Base-by-base conservation (phyloP, 2,329 filamentous ascomycete species). In the Talaromyces sp. region DNA sequence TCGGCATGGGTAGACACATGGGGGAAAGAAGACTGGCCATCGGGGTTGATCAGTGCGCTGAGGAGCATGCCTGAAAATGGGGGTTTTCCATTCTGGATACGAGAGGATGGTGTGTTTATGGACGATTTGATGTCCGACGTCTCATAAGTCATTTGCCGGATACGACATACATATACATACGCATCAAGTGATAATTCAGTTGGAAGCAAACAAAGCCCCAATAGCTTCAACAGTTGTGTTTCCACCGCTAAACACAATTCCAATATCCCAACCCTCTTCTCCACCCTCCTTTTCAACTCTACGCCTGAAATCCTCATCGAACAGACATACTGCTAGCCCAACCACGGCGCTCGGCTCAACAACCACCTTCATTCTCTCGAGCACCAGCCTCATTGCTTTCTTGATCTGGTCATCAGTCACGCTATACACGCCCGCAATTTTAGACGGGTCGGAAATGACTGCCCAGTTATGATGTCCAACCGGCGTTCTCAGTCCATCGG, bases 271-370 rank as follows among this genome's bases (percentile, higher is more conserved):
- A 0, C 90, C 91, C 13, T 84, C 80, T 57, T 85, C 81, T 0
- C 90, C 89, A 0, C 80, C 89, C 73, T 93, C 89, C 62, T 67
- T 65, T 59, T 73, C 74, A 11, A 93, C 89, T 74, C 88, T 74
- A 13, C 70, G 72, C 61, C 91, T 79, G 64, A 97, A 97, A 4
- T 92, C 90, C 75, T 96, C 90, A 72, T 96, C 89, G 65, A 86
- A 97, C 66, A 98, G 77, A 57, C 87, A 88, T 8, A 90, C 89
- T 0, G 93, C 95, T 62, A 98, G 74, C 1, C 86, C 85, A n/a
- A 97, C 93, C 2, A 88, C 91, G 0, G 89, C 86, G 74, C 89
- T 93, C 24, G 93, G 93, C 81, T 98, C 93, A 13, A 97, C 86
- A 24, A 97, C 86, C 53, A 96, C 78, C 84, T 98, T 97, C 82